These are phyloP conservation scores for Penicillium daleae DNA, from an alignment of 495 filamentous ascomycete genomes.

Conservation along the genomic window DNA sequence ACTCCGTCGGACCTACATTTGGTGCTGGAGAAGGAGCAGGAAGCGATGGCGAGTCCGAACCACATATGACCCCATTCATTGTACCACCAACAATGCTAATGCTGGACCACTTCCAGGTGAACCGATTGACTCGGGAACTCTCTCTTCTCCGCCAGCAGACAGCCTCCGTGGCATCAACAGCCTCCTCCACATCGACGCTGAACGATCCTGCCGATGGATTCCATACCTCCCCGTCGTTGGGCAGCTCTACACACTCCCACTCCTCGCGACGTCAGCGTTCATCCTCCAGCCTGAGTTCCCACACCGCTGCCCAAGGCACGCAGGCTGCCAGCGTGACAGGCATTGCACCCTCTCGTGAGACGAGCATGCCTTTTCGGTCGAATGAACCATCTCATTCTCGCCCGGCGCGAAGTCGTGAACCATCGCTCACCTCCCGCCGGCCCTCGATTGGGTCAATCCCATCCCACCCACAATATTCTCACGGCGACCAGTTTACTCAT, in stretches of 20 bases:
- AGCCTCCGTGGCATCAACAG: conserved; percentile 77
- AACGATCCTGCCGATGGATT: conserved; percentile 53
- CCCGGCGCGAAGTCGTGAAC: conserved; percentile 41
- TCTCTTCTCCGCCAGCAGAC: conserved; percentile 78
- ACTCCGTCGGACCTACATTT: conserved; percentile 86
- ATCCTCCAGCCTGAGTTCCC: conserved; percentile 62
- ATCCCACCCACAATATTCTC: conserved; percentile 38
- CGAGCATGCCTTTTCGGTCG: conserved; percentile 30
- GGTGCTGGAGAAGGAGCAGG: conserved; percentile 90
- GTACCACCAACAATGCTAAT: not conserved
- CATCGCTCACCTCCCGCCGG: conserved; percentile 49
- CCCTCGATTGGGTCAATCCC: conserved; percentile 44
- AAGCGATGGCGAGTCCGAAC: conserved; percentile 74
- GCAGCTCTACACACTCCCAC: conserved; percentile 56
- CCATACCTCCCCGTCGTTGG: conserved; percentile 52
- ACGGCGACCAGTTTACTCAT: conserved; percentile 34
- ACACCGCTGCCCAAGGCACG: conserved; percentile 50
- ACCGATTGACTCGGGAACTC: conserved; percentile 87
- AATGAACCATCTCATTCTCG: conserved; percentile 28
- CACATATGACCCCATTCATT: not conserved
- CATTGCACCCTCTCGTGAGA: conserved; percentile 52
- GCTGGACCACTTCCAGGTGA: conserved; percentile 62
- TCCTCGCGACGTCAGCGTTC: conserved; percentile 66
- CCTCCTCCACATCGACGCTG: conserved; percentile 72
- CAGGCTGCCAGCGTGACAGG: conserved; percentile 50